Evolutionary conservation across 495 filamentous ascomycete species (phyloP), one percentile per base, ranked within the genome.

Genomic region (Aspergillus sparsus): DNA sequence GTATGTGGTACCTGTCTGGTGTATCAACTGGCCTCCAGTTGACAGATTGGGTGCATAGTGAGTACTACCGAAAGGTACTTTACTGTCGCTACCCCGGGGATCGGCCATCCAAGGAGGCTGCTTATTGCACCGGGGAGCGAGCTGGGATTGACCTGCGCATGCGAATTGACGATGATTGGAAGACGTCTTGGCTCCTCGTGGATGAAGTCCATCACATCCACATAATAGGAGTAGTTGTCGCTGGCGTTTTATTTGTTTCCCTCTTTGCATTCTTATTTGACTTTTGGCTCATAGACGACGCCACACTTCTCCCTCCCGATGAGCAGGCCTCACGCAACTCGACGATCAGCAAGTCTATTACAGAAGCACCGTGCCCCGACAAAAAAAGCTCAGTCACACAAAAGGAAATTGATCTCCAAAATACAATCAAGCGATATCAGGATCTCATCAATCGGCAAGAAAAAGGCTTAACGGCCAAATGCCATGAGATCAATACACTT

Each of bases 91-190:
- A 33, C 13, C 6, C 13, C 12, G 37, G 46, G n/a, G 2, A 15
- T 44, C 0, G 31, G 13, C 44, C 51, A 49, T 53, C 27, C 54
- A 27, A 50, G 36, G 49, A 33, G 27, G 13, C 6, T 10, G 16
- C 36, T 35, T 57, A 57, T 45, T 66, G 64, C 60, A 18, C 46
- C 10, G 64, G 64, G 2, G 47, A 58, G 18, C 42, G 42, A 32
- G n/a, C 54, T 5, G 64, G 60, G 2, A 8, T 63, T 7, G 52
- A 53, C 8, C 5, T 60, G 49, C 11, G 21, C 2, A 35, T 21
- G 2, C 27, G 16, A 2, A 9, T 59, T 50, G 16, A 50, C 2
- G 32, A 54, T n/a, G 33, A 45, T 31, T 34, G 3, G 42, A 12
- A 34, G 11, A 16, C 60, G 10, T 27, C 15, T 13, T 39, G 15